A percentile compares a stretch with the other conserved stretches of the same genome.
These are phyloP conservation scores for Sporothrix inflata DNA, from an alignment of 2,329 filamentous ascomycete species.

Conservation along the genomic window DNA sequence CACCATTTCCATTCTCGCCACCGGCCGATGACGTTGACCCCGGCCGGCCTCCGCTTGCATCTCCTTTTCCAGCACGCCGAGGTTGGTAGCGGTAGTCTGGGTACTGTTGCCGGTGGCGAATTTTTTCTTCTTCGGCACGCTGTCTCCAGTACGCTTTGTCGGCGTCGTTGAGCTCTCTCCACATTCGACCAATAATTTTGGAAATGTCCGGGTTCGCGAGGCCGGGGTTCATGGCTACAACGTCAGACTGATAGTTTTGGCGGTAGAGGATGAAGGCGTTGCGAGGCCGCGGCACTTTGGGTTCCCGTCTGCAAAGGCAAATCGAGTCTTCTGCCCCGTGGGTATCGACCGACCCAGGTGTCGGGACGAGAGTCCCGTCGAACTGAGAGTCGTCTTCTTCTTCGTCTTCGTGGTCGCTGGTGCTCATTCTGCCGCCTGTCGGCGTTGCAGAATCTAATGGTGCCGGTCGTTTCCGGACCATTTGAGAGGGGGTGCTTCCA, in stretches of 20 bases:
- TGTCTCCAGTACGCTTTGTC: slow-evolving; percentile 85
- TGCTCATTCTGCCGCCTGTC: background rate
- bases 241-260: slow-evolving; percentile 83
- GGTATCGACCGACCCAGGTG: background rate
- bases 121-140: slow-evolving; percentile 90
- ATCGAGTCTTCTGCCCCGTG: background rate
- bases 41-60: slow-evolving; percentile 13
- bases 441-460: background rate
- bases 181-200: slow-evolving; percentile 94
- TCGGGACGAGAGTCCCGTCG: background rate
- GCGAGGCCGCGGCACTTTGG: slow-evolving; percentile 9
- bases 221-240: slow-evolving; percentile 82
- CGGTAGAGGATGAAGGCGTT: slow-evolving; percentile 93
- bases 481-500: background rate
- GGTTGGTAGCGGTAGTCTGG: slow-evolving; percentile 95
- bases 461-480: background rate
- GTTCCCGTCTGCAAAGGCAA: background rate
- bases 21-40: background rate
- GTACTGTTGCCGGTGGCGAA: slow-evolving; percentile 84
- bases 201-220: slow-evolving; percentile 95
- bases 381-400: background rate
- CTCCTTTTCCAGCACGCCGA: slow-evolving; percentile 59
- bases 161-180: slow-evolving; percentile 75
- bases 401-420: background rate
- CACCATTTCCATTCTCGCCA: background rate